These are phyloP conservation scores for Scenedesmus sp. DNA, from an alignment of 163 green algal species.

Conservation along the genomic window DNA sequence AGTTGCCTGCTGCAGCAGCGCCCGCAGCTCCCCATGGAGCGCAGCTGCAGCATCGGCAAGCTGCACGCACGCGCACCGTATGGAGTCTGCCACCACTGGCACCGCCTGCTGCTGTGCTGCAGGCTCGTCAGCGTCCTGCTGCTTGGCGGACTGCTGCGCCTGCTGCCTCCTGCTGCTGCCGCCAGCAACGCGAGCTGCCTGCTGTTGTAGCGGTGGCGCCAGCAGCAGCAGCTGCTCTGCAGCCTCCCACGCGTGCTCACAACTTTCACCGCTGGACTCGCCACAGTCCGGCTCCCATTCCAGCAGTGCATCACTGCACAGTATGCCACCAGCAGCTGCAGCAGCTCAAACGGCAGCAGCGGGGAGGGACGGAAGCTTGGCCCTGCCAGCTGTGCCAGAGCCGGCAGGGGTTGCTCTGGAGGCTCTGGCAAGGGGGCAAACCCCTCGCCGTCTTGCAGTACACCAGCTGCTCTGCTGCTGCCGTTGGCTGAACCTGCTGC, in stretches of 20 bases:
- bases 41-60: not conserved
- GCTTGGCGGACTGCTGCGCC: not conserved
- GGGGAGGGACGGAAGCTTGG: not conserved
- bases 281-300: slow-evolving; percentile 43
- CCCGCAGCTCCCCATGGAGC: not conserved
- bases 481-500: not conserved
- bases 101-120: not conserved
- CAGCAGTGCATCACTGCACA: slow-evolving; percentile 23
- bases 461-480: not conserved
- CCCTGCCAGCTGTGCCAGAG: not conserved
- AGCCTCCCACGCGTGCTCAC: slow-evolving; percentile 9
- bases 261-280: not conserved
- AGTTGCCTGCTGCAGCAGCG: slow-evolving; percentile 14
- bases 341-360: slow-evolving; percentile 40
- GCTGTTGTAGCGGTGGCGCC: slow-evolving; percentile 31
- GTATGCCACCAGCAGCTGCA: slow-evolving; percentile 49
- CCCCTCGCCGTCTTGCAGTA: not conserved
- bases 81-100: slow-evolving; percentile 26
- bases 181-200: not conserved
- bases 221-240: slow-evolving; percentile 45
- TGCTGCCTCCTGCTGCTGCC: not conserved
- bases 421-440: not conserved
- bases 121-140: not conserved
- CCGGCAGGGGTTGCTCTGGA: slow-evolving; percentile 20
- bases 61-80: slow-evolving; percentile 40